phyloP scores from a whole-genome alignment of 192 early-diverging fungal species.

The Coemansia sp. region DNA sequence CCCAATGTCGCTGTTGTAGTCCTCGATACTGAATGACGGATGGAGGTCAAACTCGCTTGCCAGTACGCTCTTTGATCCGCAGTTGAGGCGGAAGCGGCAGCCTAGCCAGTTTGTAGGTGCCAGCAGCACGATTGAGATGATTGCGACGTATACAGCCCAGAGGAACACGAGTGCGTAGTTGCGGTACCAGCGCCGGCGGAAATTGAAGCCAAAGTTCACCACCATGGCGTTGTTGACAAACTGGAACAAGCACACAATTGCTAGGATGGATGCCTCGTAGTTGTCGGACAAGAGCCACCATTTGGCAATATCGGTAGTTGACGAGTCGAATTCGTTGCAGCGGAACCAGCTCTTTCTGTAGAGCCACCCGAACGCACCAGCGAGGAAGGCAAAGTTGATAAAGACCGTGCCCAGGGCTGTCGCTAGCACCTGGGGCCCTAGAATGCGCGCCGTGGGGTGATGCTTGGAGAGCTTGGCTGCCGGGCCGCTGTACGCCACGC shows the following conservation, averaged over 20 bases:
- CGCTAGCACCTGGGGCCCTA: slow-evolving; percentile 66
- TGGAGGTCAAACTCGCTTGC: slow-evolving; percentile 19
- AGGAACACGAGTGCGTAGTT: slow-evolving; percentile 60
- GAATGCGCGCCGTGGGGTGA: slow-evolving; percentile 69
- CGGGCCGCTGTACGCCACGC: slow-evolving; percentile 62
- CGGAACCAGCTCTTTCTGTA: slow-evolving; percentile 61
- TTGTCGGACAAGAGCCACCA: slow-evolving; percentile 80
- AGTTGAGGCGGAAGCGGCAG: slow-evolving; percentile 69
- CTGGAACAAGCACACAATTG: slow-evolving; percentile 63
- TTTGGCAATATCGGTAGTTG: slow-evolving; percentile 57
- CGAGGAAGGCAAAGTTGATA: slow-evolving; percentile 65
- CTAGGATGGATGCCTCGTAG: slow-evolving; percentile 61
- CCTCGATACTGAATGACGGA: slow-evolving; percentile 37
- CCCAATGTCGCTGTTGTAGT: slow-evolving; percentile 59
- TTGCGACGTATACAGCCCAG: slow-evolving; percentile 52
- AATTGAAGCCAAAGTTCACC: slow-evolving; percentile 65
- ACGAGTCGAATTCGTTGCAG: slow-evolving; percentile 70
- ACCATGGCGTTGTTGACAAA: slow-evolving; percentile 66
- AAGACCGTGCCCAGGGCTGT: slow-evolving; percentile 61
- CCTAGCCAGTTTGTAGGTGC: slow-evolving; percentile 59
- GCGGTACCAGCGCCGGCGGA: slow-evolving; percentile 58
- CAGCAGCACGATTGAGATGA: slow-evolving; percentile 56
- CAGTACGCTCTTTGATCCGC: slow-evolving; percentile 47
- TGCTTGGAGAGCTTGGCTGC: slow-evolving; percentile 53
- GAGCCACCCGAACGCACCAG: slow-evolving; percentile 54